phyloP scores from a whole-genome alignment of 2,329 filamentous ascomycete species.

The Monosporascus sp. region DNA sequence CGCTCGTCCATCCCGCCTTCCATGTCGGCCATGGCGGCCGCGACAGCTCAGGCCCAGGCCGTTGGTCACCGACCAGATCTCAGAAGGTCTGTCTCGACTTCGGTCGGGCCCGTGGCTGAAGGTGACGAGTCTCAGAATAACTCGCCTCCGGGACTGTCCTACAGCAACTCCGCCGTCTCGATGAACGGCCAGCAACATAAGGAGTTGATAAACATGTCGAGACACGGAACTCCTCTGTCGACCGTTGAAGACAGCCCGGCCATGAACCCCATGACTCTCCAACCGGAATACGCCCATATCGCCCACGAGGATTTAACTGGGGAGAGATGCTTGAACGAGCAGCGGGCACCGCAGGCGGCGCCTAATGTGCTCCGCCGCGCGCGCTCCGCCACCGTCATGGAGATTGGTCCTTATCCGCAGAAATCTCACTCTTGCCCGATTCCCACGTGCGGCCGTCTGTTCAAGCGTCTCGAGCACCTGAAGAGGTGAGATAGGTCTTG shows the following conservation, averaged over 20 bases:
- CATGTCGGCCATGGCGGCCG: constrained; percentile 62
- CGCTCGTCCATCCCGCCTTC: constrained; percentile 87
- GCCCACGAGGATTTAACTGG: constrained; percentile 57
- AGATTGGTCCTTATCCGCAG: constrained; percentile 91
- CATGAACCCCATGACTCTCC: constrained; percentile 63
- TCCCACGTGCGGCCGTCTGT: constrained; percentile 90
- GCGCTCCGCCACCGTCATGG: constrained; percentile 92
- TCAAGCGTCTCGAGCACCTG: constrained; percentile 98
- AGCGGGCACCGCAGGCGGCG: constrained; percentile 64
- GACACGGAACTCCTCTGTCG: constrained; percentile 85
- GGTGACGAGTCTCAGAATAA: constrained; percentile 73
- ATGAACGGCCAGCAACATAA: constrained; percentile 64
- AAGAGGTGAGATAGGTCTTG: constrained; percentile 73
- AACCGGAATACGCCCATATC: constrained; percentile 63
- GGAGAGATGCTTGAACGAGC: constrained; percentile 54
- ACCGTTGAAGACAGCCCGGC: constrained; percentile 78
- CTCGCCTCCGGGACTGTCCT: constrained; percentile 71
- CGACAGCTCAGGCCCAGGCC: constrained; percentile 50
- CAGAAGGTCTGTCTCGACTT: constrained; percentile 82
- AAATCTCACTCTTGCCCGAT: constrained; percentile 99
- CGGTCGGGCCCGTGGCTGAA: constrained; percentile 76
- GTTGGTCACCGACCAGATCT: constrained; percentile 77
- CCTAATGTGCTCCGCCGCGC: constrained; percentile 81
- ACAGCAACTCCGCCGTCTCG: constrained; percentile 63
- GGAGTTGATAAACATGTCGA: constrained; percentile 76